Conservation (phyloP, 2,329 filamentous ascomycete genomes). For the Penicillium sp. region DNA sequence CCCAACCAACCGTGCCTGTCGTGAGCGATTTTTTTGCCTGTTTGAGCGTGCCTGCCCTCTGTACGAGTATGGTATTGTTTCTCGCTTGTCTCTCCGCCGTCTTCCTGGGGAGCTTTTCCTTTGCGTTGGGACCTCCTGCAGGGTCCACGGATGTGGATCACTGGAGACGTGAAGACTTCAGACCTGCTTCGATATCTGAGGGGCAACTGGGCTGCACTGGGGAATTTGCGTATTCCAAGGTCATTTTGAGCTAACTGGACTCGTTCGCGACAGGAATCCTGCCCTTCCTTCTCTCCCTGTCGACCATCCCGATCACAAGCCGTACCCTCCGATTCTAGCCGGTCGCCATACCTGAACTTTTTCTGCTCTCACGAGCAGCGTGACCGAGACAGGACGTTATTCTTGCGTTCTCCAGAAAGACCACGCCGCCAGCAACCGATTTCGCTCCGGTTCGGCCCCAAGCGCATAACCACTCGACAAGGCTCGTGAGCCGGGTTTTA, state of each 20-base stretch:
- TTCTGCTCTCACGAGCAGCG: neutral
- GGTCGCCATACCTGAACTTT: conserved; percentile 5
- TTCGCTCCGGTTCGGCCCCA: neutral
- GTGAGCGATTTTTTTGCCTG: neutral
- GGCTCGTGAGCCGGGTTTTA: neutral
- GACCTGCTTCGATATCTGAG: neutral
- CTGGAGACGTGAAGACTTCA: neutral
- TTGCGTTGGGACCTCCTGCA: neutral
- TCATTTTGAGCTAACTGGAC: conserved; percentile 11
- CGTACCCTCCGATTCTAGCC: conserved; percentile 15
- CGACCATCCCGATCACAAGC: conserved; percentile 6
- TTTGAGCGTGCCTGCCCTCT: neutral
- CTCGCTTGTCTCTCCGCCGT: neutral
- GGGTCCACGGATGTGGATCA: neutral
- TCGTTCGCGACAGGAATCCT: conserved; percentile 8
- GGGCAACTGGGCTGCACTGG: conserved; percentile 1
- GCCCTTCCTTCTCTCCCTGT: conserved; percentile 2
- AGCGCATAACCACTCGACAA: neutral
- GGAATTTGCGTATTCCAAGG: neutral
- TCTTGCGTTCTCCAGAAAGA: neutral
- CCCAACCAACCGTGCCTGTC: conserved; percentile 1
- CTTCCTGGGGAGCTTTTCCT: neutral
- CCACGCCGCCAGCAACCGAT: neutral
- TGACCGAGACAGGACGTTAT: neutral
- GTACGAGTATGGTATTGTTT: neutral